These are phyloP conservation scores for Dispira parvispora DNA, from an alignment of 192 early-diverging fungal species.

Conservation along the genomic window DNA sequence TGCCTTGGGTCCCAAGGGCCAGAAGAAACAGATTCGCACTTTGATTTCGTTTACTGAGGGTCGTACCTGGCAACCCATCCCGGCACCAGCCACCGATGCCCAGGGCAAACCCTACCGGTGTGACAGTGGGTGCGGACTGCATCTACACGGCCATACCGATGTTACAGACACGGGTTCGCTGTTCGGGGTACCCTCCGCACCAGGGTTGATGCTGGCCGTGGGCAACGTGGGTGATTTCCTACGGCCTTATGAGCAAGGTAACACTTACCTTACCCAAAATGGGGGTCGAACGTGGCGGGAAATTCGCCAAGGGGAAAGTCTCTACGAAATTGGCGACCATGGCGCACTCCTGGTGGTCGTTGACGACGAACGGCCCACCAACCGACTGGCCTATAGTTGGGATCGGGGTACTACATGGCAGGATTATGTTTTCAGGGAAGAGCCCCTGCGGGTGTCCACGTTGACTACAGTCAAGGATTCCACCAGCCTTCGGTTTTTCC, in stretches of 20 bases:
- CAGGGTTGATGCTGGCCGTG: slow-evolving; percentile 76
- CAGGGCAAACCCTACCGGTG: slow-evolving; percentile 15
- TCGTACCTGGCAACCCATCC: slow-evolving; percentile 44
- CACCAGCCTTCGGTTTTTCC: slow-evolving; percentile 52
- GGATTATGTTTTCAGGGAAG: slow-evolving; percentile 33
- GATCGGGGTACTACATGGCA: slow-evolving; percentile 70
- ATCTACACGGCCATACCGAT: slow-evolving; percentile 60
- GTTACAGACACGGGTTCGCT: slow-evolving; percentile 23
- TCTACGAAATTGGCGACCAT: slow-evolving; percentile 83
- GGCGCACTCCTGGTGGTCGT: slow-evolving; percentile 69
- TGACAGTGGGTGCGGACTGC: slow-evolving; percentile 42
- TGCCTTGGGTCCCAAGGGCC: slow-evolving; percentile 32
- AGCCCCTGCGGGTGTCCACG: slow-evolving; percentile 37
- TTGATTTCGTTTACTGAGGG: slow-evolving; percentile 88
- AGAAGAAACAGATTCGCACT: slow-evolving; percentile 46
- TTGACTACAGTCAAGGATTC: slow-evolving; percentile 46
- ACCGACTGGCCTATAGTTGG: slow-evolving; percentile 50
- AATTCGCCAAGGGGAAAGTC: slow-evolving; percentile 40
- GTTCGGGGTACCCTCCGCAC: slow-evolving; percentile 51
- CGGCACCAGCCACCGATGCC: slow-evolving; percentile 29
- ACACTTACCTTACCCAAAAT: slow-evolving; percentile 71
- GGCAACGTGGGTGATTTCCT: slow-evolving; percentile 69
- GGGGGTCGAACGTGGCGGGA: slow-evolving; percentile 73
- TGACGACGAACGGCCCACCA: slow-evolving; percentile 51
- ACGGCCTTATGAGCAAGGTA: slow-evolving; percentile 33